These are phyloP conservation scores for Halenospora varia DNA, from an alignment of 495 filamentous ascomycete species.

Conservation along the genomic window DNA sequence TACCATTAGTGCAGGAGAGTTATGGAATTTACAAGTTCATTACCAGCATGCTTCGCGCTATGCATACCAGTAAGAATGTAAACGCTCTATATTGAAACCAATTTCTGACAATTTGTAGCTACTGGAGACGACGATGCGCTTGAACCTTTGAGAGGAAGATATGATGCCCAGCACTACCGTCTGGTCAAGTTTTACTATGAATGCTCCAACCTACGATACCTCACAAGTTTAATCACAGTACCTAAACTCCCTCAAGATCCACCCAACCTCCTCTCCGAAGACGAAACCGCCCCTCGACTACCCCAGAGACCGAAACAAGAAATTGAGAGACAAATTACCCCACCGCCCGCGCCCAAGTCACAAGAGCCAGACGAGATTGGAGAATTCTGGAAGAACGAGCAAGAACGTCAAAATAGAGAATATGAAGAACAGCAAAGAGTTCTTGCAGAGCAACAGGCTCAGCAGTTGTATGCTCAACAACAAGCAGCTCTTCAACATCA, in stretches of 20 bases:
- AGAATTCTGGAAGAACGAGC: constrained; percentile 96
- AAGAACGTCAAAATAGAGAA: constrained; percentile 83
- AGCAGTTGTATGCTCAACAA: constrained; percentile 61
- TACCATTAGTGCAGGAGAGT: constrained; percentile 92
- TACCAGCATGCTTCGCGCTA: constrained; percentile 90
- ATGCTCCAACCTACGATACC: constrained; percentile 93
- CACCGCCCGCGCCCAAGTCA: constrained; percentile 55
- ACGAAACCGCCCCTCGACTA: constrained; percentile 76
- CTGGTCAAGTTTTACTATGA: constrained; percentile 98
- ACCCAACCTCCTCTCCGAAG: constrained; percentile 79
- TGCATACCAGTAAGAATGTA: constrained; percentile 77
- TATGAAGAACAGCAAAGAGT: constrained; percentile 90
- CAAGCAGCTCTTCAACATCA: constrained; percentile 78
- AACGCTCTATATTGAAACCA: constrained; percentile 4
- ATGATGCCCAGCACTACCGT: constrained; percentile 93
- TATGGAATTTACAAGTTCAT: constrained; percentile 98
- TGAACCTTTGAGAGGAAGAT: constrained; percentile 78
- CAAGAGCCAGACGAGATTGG: constrained; percentile 91
- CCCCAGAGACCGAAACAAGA: constrained; percentile 77
- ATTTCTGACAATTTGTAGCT: constrained; percentile 40
- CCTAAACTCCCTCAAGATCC: constrained; percentile 94
- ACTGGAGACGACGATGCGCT: constrained; percentile 96
- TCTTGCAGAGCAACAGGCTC: constrained; percentile 76
- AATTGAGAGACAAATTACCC: constrained; percentile 60
- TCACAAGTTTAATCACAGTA: constrained; percentile 93